Conservation (phyloP, 78 protist species). For the Diacronema lutheri region DNA sequence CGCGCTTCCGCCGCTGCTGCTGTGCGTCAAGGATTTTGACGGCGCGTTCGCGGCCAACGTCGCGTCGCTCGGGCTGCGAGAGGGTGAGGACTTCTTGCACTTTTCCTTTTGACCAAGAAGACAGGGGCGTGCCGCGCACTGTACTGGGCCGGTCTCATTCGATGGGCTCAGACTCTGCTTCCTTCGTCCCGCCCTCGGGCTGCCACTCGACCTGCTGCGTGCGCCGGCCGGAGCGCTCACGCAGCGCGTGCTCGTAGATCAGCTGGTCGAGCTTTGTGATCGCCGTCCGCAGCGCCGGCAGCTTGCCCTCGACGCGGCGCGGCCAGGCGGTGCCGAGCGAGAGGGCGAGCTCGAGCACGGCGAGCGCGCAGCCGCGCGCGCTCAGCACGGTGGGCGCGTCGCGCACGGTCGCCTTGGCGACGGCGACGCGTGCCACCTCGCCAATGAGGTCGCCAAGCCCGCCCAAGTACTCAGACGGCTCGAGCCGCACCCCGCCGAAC, state of each 20-base stretch:
- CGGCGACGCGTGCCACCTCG: neutral
- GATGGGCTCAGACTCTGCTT: too few relatives aligned
- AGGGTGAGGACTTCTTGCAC: neutral
- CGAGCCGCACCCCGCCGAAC: neutral
- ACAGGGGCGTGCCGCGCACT: too few relatives aligned
- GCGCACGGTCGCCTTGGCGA: neutral
- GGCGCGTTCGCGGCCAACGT: constrained; percentile 15
- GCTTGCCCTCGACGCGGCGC: neutral
- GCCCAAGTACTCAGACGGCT: neutral
- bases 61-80: neutral
- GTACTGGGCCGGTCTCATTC: too few relatives aligned
- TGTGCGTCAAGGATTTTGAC: neutral
- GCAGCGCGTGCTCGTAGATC: neutral
- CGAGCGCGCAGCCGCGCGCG: neutral
- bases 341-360: neutral
- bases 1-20: neutral
- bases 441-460: neutral
- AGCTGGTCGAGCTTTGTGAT: neutral
- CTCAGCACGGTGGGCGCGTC: neutral
- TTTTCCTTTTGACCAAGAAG: neutral
- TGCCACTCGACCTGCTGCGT: too few relatives aligned
- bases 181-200: too few relatives aligned
- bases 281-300: neutral
- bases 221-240: too few relatives aligned
- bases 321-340: neutral